Evolutionary conservation across 2,329 filamentous ascomycete genomes (phyloP).

Genomic region (Salinomyces thailandicus): DNA sequence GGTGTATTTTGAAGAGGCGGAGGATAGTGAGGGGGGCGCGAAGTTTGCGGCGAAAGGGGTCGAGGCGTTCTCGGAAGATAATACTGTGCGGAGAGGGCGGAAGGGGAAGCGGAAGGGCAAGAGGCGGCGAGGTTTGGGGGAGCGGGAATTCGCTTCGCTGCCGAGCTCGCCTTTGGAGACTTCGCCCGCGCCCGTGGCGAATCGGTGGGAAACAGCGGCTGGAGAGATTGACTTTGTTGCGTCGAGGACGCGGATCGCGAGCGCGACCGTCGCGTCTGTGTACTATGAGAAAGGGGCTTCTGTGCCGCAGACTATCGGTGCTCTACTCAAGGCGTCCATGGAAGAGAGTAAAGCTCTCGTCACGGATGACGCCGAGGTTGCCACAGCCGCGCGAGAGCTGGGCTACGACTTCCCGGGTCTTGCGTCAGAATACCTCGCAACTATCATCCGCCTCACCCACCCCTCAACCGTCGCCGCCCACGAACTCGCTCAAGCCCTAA

Average conservation of each 20-base stretch:
- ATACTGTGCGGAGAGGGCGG: conserved; percentile 35
- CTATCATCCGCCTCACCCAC: conserved; percentile 46
- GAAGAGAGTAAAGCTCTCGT: conserved; percentile 28
- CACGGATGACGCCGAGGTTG: conserved; percentile 33
- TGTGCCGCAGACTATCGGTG: conserved; percentile 44
- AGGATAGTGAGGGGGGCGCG: conserved; percentile 37
- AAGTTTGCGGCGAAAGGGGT: conserved; percentile 54
- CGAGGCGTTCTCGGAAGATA: conserved; percentile 64
- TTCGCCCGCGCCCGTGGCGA: conserved; percentile 23
- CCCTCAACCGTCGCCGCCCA: conserved; percentile 48
- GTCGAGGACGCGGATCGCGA: conserved; percentile 39
- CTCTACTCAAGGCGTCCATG: conserved; percentile 41
- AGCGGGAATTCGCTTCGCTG: conserved; percentile 14
- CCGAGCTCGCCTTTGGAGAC: conserved; percentile 18
- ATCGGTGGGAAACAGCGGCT: conserved; percentile 49
- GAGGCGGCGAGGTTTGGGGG: conserved; percentile 23
- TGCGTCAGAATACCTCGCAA: conserved; percentile 37
- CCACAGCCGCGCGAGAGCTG: conserved; percentile 43
- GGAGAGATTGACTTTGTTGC: conserved; percentile 53
- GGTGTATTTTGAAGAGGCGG: conserved; percentile 61
- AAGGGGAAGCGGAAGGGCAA: conserved; percentile 36
- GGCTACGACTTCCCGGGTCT: conserved; percentile 45
- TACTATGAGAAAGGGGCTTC: conserved; percentile 52
- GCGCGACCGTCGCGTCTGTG: conserved; percentile 41
- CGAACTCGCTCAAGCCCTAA: conserved; percentile 48